These are phyloP conservation scores for Karstenula rhodostoma DNA, from an alignment of 2,329 filamentous ascomycete species.

Conservation along the genomic window DNA sequence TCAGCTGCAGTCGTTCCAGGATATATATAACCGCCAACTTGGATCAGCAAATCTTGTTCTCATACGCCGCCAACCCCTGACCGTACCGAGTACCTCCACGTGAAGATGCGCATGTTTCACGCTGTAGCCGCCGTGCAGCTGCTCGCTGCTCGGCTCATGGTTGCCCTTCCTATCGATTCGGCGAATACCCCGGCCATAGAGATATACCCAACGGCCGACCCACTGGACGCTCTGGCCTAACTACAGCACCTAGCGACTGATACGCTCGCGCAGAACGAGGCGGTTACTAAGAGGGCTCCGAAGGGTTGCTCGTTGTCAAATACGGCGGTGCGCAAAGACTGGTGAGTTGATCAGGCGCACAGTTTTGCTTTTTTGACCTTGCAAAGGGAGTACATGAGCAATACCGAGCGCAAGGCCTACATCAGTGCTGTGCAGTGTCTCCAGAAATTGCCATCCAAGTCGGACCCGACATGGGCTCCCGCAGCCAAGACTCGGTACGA, in stretches of 20 bases:
- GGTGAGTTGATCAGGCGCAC: not conserved
- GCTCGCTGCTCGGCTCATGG: not conserved
- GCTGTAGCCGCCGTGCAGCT: slow-evolving; percentile 2
- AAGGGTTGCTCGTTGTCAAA: not conserved
- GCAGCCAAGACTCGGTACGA: slow-evolving; percentile 36
- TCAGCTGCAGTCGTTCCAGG: not conserved
- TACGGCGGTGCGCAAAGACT: not conserved
- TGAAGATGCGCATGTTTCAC: not conserved
- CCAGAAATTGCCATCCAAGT: slow-evolving; percentile 22
- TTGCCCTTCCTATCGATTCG: not conserved
- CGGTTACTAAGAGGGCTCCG: not conserved
- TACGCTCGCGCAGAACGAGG: not conserved
- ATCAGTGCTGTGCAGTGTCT: slow-evolving; percentile 32
- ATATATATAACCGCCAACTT: not conserved
- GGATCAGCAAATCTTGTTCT: not conserved
- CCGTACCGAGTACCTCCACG: not conserved
- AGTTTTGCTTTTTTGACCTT: not conserved
- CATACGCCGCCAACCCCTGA: not conserved
- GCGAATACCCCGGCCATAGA: not conserved
- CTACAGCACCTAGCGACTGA: not conserved
- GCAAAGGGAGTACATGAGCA: not conserved
- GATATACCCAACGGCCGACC: not conserved
- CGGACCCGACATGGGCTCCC: slow-evolving; percentile 21
- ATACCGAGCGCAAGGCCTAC: slow-evolving; percentile 18
- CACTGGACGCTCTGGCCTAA: not conserved